These are phyloP conservation scores for Batkoa obscura DNA, from an alignment of 371 early-diverging fungal species.

Conservation along the genomic window DNA sequence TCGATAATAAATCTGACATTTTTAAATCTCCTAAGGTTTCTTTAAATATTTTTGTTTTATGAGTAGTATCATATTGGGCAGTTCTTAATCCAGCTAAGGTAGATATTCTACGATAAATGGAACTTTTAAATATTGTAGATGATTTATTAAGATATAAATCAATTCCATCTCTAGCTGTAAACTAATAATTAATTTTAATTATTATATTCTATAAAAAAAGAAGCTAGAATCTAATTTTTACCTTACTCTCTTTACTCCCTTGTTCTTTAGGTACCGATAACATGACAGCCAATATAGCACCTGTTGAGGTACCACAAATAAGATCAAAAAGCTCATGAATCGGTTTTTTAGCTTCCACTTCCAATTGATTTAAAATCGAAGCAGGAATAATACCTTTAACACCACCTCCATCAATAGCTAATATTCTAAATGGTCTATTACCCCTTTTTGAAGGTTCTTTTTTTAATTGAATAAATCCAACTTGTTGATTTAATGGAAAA, in stretches of 20 bases:
- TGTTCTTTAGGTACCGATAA: background rate
- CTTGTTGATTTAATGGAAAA: too few relatives aligned
- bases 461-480: too few relatives aligned
- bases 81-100: background rate
- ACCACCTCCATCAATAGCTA: constrained; percentile 7
- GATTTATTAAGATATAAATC: background rate
- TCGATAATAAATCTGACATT: background rate
- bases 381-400: constrained; percentile 6
- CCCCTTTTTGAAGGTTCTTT: background rate
- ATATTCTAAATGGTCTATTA: background rate
- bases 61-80: background rate
- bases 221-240: background rate
- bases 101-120: background rate
- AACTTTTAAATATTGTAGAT: background rate
- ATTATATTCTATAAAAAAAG: background rate
- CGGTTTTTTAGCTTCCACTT: background rate
- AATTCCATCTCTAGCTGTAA: background rate
- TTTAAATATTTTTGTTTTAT: background rate
- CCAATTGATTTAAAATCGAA: background rate
- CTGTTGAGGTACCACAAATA: constrained; percentile 7
- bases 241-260: background rate
- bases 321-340: constrained; percentile 5
- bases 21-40: background rate
- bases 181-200: background rate
- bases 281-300: background rate